A percentile compares a stretch with the other conserved stretches of the same genome.
phyloP scores from a whole-genome alignment of 805 yeast genomes.

The Spathaspora boniae region DNA sequence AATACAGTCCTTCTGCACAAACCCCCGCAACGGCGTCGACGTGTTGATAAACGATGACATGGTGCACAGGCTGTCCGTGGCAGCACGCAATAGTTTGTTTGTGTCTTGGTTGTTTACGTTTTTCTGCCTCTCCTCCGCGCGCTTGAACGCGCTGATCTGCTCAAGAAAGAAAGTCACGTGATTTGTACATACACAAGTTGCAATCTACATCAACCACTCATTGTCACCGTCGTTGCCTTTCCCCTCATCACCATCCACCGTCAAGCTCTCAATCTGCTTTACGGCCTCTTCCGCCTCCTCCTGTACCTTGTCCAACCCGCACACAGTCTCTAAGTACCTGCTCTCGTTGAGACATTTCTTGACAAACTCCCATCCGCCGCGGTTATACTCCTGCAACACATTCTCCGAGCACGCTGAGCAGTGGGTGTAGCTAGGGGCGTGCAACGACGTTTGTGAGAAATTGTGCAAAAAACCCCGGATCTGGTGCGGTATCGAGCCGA shows the following conservation, averaged over 20 bases:
- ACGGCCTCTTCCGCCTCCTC: slow-evolving; percentile 59
- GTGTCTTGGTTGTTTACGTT: no score
- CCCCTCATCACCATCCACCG: slow-evolving; percentile 23
- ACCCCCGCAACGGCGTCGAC: no score
- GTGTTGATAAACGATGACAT: no score
- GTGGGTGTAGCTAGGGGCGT: slow-evolving; percentile 66
- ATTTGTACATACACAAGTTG: no score
- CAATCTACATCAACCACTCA: slow-evolving; percentile 8
- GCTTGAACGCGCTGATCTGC: no score
- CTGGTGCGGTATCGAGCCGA: slow-evolving; percentile 87
- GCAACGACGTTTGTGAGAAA: slow-evolving; percentile 60
- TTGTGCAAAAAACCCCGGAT: slow-evolving; percentile 78
- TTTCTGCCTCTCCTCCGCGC: no score
- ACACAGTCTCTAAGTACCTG: slow-evolving; percentile 65
- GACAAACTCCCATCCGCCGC: slow-evolving; percentile 80
- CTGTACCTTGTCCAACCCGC: slow-evolving; percentile 78
- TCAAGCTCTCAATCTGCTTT: slow-evolving; percentile 20
- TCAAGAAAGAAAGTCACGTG: no score
- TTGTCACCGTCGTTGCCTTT: slow-evolving; percentile 9
- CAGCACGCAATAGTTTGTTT: no score
- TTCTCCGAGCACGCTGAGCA: slow-evolving; percentile 84
- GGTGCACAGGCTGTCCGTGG: no score
- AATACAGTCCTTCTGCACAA: no score
- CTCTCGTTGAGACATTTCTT: slow-evolving; percentile 63
- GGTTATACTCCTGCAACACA: slow-evolving; percentile 50